Base-by-base conservation (phyloP, 345 rosid species). In the Moringa oleifera region DNA sequence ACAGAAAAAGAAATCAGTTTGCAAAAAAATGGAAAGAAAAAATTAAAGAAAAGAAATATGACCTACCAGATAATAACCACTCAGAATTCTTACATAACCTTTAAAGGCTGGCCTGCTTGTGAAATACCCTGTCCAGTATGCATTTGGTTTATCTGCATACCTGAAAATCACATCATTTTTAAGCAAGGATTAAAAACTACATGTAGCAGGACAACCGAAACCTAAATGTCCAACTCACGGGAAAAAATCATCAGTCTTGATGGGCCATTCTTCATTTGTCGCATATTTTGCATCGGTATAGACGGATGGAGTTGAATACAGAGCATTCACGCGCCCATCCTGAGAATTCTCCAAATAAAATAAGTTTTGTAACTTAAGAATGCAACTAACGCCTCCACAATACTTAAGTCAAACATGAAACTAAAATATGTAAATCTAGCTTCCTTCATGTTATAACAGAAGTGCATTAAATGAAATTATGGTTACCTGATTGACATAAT, bases 91-190 rank as follows among this genome's bases (percentile, higher is more conserved):
- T 70, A 92, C 92, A 67, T 84, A 89, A 67, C 85, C 82, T 76
- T 92, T 92, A 50, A 92, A 73, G 62, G 89, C 84, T 60, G 98
- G 93, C 71, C 98, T 78, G 64, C 96, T 92, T 23, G 96, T 85
- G 74, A 92, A 92, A 74, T 92, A 92, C 66, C 98, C 98, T 25
- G 98, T 89, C 98, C 98, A 92, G 64, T 87, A 92, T 54, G 95
- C 95, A 71, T 92, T 87, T 73, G 89, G 86, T 57, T 73, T 85
- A 78, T 92, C 98, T 61, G 95, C 96, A 79, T 92, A 92, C 63
- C 98, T 92, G 76, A 58, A 73, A 53, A 51, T 20, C 52, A 28
- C 20, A 68, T 58, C 64, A 65, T 45, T 23, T 57, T 28, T 56
- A 51, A 57, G 52, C 12, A 53, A 58, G 52, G 57, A 20, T 15